Base-by-base conservation (phyloP, 148 eudicot genomes). In the Fagopyrum homotropicum region DNA sequence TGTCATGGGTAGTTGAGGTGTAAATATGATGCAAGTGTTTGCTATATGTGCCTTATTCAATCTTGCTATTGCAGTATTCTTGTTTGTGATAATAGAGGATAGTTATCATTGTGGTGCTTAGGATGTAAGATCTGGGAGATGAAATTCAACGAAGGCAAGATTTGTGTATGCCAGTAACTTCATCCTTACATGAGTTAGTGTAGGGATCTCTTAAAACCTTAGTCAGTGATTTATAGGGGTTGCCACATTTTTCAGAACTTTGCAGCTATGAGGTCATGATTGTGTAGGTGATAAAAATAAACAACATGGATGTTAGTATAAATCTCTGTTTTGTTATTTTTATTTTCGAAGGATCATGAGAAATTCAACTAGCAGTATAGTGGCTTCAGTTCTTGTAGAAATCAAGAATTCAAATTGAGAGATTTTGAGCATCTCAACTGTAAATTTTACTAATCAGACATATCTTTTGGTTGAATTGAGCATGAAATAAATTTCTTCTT, bases 21-120 rank as follows among this genome's bases (percentile, higher is more conserved):
- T 79, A 73, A 55, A 61, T 40, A 9, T 49, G 30, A n/a, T 75
- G n/a, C 30, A 22, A 61, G 69, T 51, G 60, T 68, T 8, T 55
- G 46, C 55, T 6, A 17, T 78, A 49, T 72, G 30, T 29, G 43
- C 26, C 45, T 75, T 43, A 22, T 9, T 26, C 69, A 26, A 57
- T 73, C 60, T 14, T 73, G 61, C n/a, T 19, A 11, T 45, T 26
- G 55, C 22, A 35, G 35, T 29, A 0, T 51, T 12, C 26, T 52
- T 68, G 45, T 63, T 57, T 57, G 35, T 57, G 63, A 19, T 14
- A 17, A 0, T 52, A 17, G 15, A 52, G 15, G 57, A 52, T 52
- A 52, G 5, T 15, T 52, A 52, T 14, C 57, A 52, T 52, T 52
- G 54, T 5, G 54, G 54, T 50, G 54, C 54, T 50, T 50, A 50